These are phyloP conservation scores for Santalum album DNA, from an alignment of 164 flowering plant species.

Conservation along the genomic window DNA sequence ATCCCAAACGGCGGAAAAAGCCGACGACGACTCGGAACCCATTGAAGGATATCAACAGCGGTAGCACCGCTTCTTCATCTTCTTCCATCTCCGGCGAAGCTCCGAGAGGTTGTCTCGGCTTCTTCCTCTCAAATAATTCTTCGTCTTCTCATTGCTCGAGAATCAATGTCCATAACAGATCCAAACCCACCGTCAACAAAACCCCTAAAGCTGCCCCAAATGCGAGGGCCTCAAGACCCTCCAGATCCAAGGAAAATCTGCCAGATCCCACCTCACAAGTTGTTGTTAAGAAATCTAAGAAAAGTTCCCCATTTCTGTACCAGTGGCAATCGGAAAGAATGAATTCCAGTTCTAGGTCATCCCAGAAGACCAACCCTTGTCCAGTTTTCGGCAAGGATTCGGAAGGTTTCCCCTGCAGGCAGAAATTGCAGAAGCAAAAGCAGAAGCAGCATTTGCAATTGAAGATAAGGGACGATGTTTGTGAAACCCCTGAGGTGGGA, in stretches of 20 bases:
- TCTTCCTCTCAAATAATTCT: conserved; percentile 32
- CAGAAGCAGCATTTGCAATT: not conserved
- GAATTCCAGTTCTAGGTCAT: conserved; percentile 14
- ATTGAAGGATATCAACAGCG: conserved; percentile 12
- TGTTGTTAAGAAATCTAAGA: conserved; percentile 11
- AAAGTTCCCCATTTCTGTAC: conserved; percentile 9
- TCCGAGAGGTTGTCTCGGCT: conserved; percentile 51
- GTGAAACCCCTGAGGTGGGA: conserved; percentile 14
- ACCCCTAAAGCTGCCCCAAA: conserved; percentile 44
- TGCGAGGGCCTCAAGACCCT: conserved; percentile 10
- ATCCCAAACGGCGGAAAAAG: too few species aligned
- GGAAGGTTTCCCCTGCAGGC: conserved; percentile 14
- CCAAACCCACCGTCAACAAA: conserved; percentile 12
- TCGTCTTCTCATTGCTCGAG: conserved; percentile 5
- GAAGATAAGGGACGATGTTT: conserved; percentile 3
- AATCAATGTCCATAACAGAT: conserved; percentile 7
- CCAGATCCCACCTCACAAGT: conserved; percentile 12
- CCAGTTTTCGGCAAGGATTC: conserved; percentile 8
- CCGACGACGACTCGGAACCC: too few species aligned
- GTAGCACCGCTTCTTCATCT: conserved; percentile 20
- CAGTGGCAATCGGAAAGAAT: conserved; percentile 24
- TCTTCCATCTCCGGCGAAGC: conserved; percentile 37
- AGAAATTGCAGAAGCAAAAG: conserved; percentile 4
- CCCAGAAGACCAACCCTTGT: conserved; percentile 10
- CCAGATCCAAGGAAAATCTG: conserved; percentile 18